Evolutionary conservation across 163 green algal species (phyloP), one percentile per base, ranked within the genome.

Genomic region (Prototheca wickerhamii): DNA sequence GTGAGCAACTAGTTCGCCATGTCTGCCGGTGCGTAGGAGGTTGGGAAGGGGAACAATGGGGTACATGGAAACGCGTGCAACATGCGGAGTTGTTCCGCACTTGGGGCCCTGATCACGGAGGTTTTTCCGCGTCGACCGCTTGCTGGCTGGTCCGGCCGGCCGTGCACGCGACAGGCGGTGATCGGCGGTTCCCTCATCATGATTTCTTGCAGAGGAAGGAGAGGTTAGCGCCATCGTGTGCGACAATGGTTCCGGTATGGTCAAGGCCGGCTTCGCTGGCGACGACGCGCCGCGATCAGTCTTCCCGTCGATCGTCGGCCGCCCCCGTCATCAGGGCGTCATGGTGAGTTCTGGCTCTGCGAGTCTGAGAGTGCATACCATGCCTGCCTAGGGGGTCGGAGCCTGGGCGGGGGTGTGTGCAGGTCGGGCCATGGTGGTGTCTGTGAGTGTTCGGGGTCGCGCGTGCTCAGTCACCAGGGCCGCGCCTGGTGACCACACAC

Each of bases 241-340:
- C 59, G 82, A 88, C 70, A 88, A 88, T 84, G 82, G 82, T 34
- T 85, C 76, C 40, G 82, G 82, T 35, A 87, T 90, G 83, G 79
- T 89, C 44, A 88, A 95, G 79, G 88, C 89, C 43, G 90, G 90
- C 43, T 96, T 96, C 73, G 88, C 89, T 21, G 89, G 89, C 29
- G 89, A 95, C 61, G 89, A 94, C 68, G 88, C 88, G 0, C 89
- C 89, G 4, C 78, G 87, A 12, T 79, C 87, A 8, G 85, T 95
- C 28, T 96, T 96, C 68, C 88, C 87, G 21, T 85, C 72, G 73
- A 94, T 95, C 70, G 89, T 96, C 37, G 90, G 87, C 23, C 74
- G 87, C 18, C 87, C 87, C 20, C 76, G 87, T 29, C 77, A 86
- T 67, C 73, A 86, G 57, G 76, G 72, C 17, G 71, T 81, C 30